Evolutionary conservation across 805 yeast genomes (phyloP), one percentile per base, ranked within the genome.

Genomic region (Candida corydali): DNA sequence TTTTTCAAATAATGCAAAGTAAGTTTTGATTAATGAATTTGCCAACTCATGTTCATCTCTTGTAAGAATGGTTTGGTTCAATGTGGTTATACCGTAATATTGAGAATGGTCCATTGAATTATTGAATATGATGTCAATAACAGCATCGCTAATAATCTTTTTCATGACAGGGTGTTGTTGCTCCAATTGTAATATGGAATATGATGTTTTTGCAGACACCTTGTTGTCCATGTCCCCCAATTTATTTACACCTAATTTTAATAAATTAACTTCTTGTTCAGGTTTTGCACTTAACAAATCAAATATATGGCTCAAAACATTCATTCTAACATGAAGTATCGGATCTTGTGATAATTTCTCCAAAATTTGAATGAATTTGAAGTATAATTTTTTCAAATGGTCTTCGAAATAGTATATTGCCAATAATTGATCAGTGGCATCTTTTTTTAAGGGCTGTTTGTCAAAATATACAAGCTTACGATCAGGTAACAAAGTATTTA

Each of bases 101-200:
- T 84, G 78, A 6, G 95, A 79, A 53, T 88, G 95, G 59, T 87
- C 85, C 42, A 87, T 97, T 20, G 55, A 50, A 24, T 80, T 80
- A 26, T 80, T 80, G 60, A 86, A 82, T 22, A 87, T 69, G 35
- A 82, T 73, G 57, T 93, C 98, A 34, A 85, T 76, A 26, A 91
- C 82, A 4, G 93, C 69, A 43, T 86, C 86, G 27, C 82, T 75
- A 26, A 93, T 70, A 39, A 91, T 78, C 36, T 76, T 65, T 59
- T 88, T 91, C 98, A 93, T 93, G 34, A 93, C 93, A 14, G 98
- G 98, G 58, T 93, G 98, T 3, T 80, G 82, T 58, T 86, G 95
- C 57, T 93, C 85, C 28, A 88, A 63, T 50, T 82, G 82, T 45
- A 89, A 69, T 31, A 93, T 64, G 45, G 82, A 80, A 57, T 77